phyloP scores from a whole-genome alignment of 371 early-diverging fungal genomes.

The Phascolomyces articulosus region DNA sequence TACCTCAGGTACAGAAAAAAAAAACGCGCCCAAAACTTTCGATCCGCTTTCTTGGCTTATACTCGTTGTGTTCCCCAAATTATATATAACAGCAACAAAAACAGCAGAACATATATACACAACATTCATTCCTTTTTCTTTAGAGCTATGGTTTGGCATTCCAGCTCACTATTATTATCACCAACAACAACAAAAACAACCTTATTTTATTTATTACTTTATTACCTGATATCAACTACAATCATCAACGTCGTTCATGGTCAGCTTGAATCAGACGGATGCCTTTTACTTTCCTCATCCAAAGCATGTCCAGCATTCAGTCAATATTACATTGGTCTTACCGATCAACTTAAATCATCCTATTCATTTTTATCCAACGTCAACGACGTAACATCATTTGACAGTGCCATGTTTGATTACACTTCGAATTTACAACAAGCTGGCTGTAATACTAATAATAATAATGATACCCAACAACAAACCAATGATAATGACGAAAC shows the following conservation, averaged over 20 bases:
- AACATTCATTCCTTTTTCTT: not conserved
- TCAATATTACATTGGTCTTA: slow-evolving; percentile 35
- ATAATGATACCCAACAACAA: too few relatives aligned
- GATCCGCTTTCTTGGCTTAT: not conserved
- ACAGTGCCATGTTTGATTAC: slow-evolving; percentile 21
- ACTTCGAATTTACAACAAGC: slow-evolving; percentile 26
- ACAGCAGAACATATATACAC: too few relatives aligned
- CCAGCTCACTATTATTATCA: not conserved
- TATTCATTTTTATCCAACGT: slow-evolving; percentile 35
- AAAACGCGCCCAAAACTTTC: not conserved
- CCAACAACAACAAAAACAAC: not conserved
- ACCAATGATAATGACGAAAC: slow-evolving; percentile 11
- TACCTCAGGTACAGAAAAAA: not conserved
- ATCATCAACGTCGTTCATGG: not conserved
- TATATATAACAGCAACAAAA: not conserved
- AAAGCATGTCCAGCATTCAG: slow-evolving; percentile 34
- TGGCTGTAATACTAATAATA: slow-evolving; percentile 22
- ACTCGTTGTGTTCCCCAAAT: not conserved
- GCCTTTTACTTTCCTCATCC: slow-evolving; percentile 30
- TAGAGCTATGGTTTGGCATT: slow-evolving; percentile 12
- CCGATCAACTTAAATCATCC: slow-evolving; percentile 13
- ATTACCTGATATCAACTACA: not conserved
- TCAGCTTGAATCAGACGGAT: slow-evolving; percentile 13
- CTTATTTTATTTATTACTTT: not conserved
- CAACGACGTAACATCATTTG: slow-evolving; percentile 36